Evolutionary conservation across 1,284 basidiomycete species (phyloP).

Genomic region (Lentinula novae-zelandiae): DNA sequence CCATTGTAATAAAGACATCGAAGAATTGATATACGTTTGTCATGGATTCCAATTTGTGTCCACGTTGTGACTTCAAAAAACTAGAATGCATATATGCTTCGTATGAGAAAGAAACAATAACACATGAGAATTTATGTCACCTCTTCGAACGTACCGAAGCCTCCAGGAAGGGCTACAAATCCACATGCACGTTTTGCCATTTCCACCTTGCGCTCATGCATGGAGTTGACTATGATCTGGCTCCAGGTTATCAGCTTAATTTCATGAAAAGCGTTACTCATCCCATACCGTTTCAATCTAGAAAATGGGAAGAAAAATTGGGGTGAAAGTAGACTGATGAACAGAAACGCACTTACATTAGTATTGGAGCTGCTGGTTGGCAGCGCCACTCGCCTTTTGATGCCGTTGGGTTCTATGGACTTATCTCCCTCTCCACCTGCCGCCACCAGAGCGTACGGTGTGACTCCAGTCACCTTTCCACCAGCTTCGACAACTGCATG

Average conservation of each 20-base stretch:
- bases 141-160: conserved; percentile 92
- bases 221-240: conserved; percentile 74
- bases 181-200: conserved; percentile 80
- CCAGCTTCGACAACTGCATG: conserved; percentile 62
- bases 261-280: conserved; percentile 18
- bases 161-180: conserved; percentile 87
- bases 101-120: neutral
- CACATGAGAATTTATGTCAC: conserved; percentile 30
- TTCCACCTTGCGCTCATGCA: conserved; percentile 90
- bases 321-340: neutral
- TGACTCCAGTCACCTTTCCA: conserved; percentile 78
- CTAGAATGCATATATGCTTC: conserved; percentile 20
- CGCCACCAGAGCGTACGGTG: conserved; percentile 73
- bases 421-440: conserved; percentile 62
- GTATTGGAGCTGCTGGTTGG: conserved; percentile 39
- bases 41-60: conserved; percentile 88
- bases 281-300: conserved; percentile 47
- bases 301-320: neutral
- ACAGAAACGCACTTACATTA: conserved; percentile 24
- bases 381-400: conserved; percentile 21
- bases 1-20: neutral
- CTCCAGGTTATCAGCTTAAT: neutral
- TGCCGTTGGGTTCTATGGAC: neutral
- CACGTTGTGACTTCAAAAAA: conserved; percentile 89
- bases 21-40: conserved; percentile 58